Evolutionary conservation across 2,329 filamentous ascomycete genomes (phyloP).

Genomic region (Lasiodiplodia citricola): DNA sequence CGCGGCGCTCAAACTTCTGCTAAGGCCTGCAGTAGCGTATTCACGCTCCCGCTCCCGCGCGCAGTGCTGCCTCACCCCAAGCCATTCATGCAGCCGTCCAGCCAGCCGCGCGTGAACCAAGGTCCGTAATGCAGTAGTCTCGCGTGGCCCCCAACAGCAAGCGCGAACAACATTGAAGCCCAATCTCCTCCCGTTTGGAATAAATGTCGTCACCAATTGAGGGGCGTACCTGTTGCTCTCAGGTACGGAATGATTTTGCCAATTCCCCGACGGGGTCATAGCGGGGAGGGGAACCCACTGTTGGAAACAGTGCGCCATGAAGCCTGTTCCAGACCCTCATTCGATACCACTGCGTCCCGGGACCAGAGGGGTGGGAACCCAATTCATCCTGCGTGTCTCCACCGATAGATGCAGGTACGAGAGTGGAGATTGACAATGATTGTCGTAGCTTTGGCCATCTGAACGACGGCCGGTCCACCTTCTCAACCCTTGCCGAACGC

Average conservation of each 20-base stretch:
- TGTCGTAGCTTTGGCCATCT: not conserved
- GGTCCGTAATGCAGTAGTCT: not conserved
- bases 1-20: not conserved
- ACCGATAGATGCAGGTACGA: not conserved
- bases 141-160: not conserved
- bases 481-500: conserved; percentile 45
- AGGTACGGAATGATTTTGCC: not conserved
- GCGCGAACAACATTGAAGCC: not conserved
- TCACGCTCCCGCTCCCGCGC: not conserved
- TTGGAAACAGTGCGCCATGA: not conserved
- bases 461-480: not conserved
- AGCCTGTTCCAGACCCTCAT: not conserved
- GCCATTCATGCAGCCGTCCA: not conserved
- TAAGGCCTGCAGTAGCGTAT: conserved; percentile 5
- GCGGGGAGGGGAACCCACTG: not conserved
- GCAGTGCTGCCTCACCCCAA: conserved; percentile 2
- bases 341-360: not conserved
- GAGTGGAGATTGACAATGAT: not conserved
- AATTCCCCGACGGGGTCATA: conserved; percentile 5
- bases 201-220: not conserved
- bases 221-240: not conserved
- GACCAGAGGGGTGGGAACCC: not conserved
- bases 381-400: not conserved
- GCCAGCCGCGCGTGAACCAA: not conserved
- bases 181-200: not conserved